A percentile compares a stretch with the other conserved stretches of the same genome.
phyloP scores from a whole-genome alignment of 768 basidiomycete genomes.

The Russula vinacea region DNA sequence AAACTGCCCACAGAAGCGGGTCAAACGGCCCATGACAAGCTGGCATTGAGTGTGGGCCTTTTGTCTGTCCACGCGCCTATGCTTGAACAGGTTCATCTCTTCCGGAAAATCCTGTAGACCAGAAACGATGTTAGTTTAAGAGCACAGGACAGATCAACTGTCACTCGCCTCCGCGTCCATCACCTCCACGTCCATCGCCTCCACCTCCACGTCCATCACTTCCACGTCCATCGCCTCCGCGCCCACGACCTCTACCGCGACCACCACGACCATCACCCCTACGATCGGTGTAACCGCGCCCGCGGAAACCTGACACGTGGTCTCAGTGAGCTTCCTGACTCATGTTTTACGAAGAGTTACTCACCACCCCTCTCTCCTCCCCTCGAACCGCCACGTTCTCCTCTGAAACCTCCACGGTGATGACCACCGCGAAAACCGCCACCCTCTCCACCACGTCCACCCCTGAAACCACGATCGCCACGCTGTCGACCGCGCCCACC shows the following conservation, averaged over 20 bases:
- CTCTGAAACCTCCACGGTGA: slow-evolving; percentile 42
- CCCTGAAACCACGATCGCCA: slow-evolving; percentile 23
- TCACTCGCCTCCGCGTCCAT: slow-evolving; percentile 25
- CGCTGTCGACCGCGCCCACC: slow-evolving; percentile 29
- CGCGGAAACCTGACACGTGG: slow-evolving; percentile 26
- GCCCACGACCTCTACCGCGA: slow-evolving; percentile 35
- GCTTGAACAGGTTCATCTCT: slow-evolving; percentile 25
- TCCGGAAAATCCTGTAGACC: slow-evolving; percentile 20
- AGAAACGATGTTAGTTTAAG: not conserved
- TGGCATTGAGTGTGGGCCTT: not conserved
- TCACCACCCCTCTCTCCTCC: slow-evolving; percentile 31
- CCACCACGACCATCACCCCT: slow-evolving; percentile 35
- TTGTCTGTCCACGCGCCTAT: slow-evolving; percentile 19
- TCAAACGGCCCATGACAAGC: not conserved
- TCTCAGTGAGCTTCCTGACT: not conserved
- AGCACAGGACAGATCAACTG: slow-evolving; percentile 3
- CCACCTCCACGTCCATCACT: slow-evolving; percentile 30
- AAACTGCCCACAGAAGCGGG: slow-evolving; percentile 2
- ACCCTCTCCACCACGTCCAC: slow-evolving; percentile 29
- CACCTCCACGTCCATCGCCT: slow-evolving; percentile 32
- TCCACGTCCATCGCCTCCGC: slow-evolving; percentile 34
- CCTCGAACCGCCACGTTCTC: slow-evolving; percentile 35
- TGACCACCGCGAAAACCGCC: slow-evolving; percentile 39
- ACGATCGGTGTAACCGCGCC: slow-evolving; percentile 36
- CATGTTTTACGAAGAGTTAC: not conserved